Percentiles rank a stretch among this genome's conserved stretches.
These are phyloP conservation scores for Agrostemma githago DNA, from an alignment of 148 eudicot genomes.

Conservation along the genomic window DNA sequence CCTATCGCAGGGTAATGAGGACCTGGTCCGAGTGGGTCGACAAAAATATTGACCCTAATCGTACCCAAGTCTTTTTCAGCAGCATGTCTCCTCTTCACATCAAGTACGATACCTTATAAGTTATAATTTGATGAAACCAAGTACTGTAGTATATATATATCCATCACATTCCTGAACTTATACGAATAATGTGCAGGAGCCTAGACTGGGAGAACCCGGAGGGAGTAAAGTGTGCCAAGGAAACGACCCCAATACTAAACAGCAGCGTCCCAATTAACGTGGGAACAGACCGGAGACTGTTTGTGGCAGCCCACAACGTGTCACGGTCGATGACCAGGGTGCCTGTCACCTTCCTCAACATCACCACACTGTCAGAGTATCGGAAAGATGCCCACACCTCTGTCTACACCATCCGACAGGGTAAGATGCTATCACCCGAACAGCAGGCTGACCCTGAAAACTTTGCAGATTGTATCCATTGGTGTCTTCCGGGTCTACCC, in stretches of 20 bases:
- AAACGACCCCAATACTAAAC: constrained; percentile 66
- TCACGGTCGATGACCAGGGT: constrained; percentile 53
- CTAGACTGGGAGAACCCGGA: constrained; percentile 82
- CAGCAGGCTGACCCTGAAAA: constrained; percentile 64
- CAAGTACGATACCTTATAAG: constrained; percentile 46
- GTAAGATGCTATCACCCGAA: constrained; percentile 64
- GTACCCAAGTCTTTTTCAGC: constrained; percentile 67
- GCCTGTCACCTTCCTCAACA: constrained; percentile 65
- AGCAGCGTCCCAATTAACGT: constrained; percentile 54
- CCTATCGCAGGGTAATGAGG: constrained; percentile 55
- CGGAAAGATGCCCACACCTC: constrained; percentile 93
- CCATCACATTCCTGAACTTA: no score
- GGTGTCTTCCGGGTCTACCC: constrained; percentile 96
- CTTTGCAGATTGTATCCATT: constrained; percentile 88
- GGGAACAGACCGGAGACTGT: constrained; percentile 73
- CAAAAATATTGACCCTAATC: constrained; percentile 60
- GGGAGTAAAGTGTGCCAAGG: constrained; percentile 84
- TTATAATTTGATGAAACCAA: no score
- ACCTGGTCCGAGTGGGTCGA: constrained; percentile 94
- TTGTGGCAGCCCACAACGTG: constrained; percentile 47
- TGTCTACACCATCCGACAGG: constrained; percentile 78
- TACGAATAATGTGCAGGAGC: constrained; percentile 40
- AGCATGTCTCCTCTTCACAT: constrained; percentile 98
- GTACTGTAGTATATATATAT: no score
- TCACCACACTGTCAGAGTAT: constrained; percentile 75